These are phyloP conservation scores for Geotrichum candidum DNA, from an alignment of 1,139 yeast genomes.

Conservation along the genomic window DNA sequence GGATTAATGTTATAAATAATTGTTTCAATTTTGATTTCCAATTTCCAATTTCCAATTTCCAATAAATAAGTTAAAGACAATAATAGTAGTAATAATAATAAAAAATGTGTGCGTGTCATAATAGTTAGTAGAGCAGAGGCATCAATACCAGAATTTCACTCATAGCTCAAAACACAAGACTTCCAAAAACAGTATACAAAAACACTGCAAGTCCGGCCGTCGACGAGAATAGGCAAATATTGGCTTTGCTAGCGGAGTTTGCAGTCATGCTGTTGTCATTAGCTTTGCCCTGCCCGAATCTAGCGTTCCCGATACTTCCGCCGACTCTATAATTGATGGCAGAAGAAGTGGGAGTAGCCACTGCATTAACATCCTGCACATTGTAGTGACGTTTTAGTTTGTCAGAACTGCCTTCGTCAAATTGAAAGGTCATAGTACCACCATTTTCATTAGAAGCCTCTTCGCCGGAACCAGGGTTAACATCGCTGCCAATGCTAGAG, in stretches of 20 bases:
- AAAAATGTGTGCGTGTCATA: background rate
- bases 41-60: background rate
- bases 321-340: too few species aligned
- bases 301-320: background rate
- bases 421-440: constrained; percentile 12
- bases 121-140: too few species aligned
- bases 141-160: background rate
- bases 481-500: background rate
- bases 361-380: background rate
- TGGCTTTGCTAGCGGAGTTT: background rate
- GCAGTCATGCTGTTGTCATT: background rate
- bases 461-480: background rate
- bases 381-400: background rate
- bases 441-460: background rate
- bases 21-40: background rate
- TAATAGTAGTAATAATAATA: background rate
- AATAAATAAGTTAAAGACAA: background rate
- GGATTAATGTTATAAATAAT: background rate
- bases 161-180: background rate
- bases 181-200: background rate
- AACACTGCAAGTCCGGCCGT: background rate
- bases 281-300: background rate
- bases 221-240: background rate
- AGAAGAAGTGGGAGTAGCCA: background rate
- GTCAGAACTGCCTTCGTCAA: constrained; percentile 2